Base-by-base conservation (phyloP, 2,329 filamentous ascomycete genomes). In the Lachnellula occidentalis region DNA sequence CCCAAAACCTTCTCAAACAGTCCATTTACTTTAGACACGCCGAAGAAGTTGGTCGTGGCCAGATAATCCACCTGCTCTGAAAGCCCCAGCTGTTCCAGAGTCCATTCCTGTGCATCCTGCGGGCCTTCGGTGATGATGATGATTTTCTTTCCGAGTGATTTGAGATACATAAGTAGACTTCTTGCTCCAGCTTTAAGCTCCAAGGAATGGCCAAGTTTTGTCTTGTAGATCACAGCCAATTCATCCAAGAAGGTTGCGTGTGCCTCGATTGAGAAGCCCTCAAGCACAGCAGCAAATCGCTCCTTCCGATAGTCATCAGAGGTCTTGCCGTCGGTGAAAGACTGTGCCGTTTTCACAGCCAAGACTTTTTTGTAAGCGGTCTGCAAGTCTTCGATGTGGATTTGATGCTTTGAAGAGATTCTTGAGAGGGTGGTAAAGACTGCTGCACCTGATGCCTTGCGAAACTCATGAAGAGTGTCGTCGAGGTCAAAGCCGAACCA, bases 401-500 rank as follows among this genome's bases (percentile, higher is more conserved):
- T 19, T 21, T 21, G 53, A 42, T 65, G 51, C 43, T 53, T 39
- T 11, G 54, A 24, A 7, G 62, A 58, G 14, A 77, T 69, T 5
- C 48, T 37, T 1, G 56, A 50, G 4, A 78, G 68, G 4, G 71
- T 67, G 5, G 58, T 39, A 0, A 57, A 52, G 1, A 69, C 71
- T 2, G 76, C 76, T 4, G 58, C 51, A 1, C 58, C 54, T 1
- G 74, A 76, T 11, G 72, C 72, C 17, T 60, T 66, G 48, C 73
- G 73, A 48, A 77, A 78, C 45, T 74, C 69, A 54, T 78, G 76
- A 1, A 78, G 64, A 0, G 75, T 77, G 58, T 78, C 75, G 53
- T 78, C 75, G 5, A 79, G 70, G 41, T 78, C 76, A 50, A 78
- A 78, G 1, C 71, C 73, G 37, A 75, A 69, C 73, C 74, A 77